Conservation (phyloP, 441 rosid genomes). For the Rhodomyrtus psidioides region DNA sequence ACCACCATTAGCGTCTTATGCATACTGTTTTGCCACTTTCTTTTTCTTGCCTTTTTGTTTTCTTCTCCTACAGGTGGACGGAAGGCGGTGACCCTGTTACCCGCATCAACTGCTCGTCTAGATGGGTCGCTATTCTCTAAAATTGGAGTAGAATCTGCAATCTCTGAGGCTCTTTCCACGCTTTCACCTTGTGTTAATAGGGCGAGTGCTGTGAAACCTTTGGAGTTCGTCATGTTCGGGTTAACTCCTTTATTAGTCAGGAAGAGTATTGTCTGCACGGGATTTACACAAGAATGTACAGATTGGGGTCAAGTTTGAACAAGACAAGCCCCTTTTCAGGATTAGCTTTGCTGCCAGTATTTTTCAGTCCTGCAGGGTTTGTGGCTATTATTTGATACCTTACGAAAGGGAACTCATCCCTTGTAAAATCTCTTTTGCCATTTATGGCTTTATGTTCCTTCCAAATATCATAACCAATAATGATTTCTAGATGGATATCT, state of each 20-base stretch:
- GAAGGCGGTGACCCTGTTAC: too few relatives aligned
- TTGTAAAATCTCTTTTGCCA: neutral
- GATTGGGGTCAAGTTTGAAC: too few relatives aligned
- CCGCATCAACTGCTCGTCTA: too few relatives aligned
- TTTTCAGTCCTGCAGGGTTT: neutral
- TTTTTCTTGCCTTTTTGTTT: too few relatives aligned
- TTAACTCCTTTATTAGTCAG: neutral
- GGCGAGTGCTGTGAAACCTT: neutral
- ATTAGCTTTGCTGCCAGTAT: neutral
- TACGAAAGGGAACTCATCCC: neutral
- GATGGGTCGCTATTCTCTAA: too few relatives aligned
- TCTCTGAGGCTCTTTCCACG: neutral
- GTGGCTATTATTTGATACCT: neutral
- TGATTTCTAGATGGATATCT: too few relatives aligned
- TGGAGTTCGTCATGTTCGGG: neutral
- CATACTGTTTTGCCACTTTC: too few relatives aligned
- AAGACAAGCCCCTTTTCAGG: neutral
- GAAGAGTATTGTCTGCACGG: neutral
- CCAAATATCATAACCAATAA: too few relatives aligned
- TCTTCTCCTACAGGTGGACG: too few relatives aligned
- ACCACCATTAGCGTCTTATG: slow-evolving; percentile 13
- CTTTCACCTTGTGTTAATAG: neutral
- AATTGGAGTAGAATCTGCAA: neutral
- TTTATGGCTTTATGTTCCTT: neutral
- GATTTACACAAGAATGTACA: neutral